Evolutionary conservation across 257 asterid genomes (phyloP), one percentile per base, ranked within the genome.

Genomic region (Jacaranda mimosifolia): DNA sequence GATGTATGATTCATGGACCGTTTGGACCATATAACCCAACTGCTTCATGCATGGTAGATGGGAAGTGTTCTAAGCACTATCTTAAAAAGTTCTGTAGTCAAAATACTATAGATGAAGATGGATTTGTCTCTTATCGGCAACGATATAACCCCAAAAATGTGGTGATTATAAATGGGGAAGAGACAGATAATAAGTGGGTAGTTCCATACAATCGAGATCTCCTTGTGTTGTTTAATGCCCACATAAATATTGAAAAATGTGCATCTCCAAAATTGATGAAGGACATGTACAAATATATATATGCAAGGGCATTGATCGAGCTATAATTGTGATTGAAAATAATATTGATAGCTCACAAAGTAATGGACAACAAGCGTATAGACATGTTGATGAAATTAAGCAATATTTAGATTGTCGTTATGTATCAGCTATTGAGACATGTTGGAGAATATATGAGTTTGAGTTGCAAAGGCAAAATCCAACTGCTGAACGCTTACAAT

Each of bases 271-370:
- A 55, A 9, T 35, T 13, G 32, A 55, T 26, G 60, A n/a, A 70
- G 32, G 53, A 76, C 45, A n/a, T 76, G 17, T 74, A 52, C 56
- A 76, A 76, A n/a, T n/a, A n/a, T 76, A 76, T 35, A 38, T 66
- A 8, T 18, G 10, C 7, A 38, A 76, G 18, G 68, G 74, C 7
- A 13, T 11, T 7, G 68, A 76, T 65, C 74, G 74, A 3, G 68
- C 74, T 4, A 45, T 48, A 4, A 45, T 67, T 36, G 36, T 76
- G 13, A 26, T 66, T 76, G 68, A 65, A 5, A 56, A 76, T 21
- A 55, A 18, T 9, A 14, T 36, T 1, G 4, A 39, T 1, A 18
- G 10, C 7, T 8, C 3, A 1, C 45, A 40, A 40, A 8, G 7
- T 40, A 40, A 40, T 40, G 45, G 45, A 40, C 45, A 4, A 8